These are phyloP conservation scores for Talaromyces sp. DNA, from an alignment of 2,329 filamentous ascomycete genomes.

Conservation along the genomic window DNA sequence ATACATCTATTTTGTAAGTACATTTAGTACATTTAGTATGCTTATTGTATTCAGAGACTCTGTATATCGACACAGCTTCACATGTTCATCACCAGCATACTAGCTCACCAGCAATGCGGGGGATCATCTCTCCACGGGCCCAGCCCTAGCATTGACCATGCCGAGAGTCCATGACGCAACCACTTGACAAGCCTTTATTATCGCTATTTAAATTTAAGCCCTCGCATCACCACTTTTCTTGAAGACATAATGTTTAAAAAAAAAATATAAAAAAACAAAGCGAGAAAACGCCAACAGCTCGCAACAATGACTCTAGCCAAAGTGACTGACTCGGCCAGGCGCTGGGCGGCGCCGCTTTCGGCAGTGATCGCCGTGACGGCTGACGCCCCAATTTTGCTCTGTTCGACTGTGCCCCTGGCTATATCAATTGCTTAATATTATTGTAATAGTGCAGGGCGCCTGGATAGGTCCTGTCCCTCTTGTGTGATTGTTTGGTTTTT, in stretches of 20 bases:
- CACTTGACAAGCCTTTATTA: not conserved
- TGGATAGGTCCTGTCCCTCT: not conserved
- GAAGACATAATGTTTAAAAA: not conserved
- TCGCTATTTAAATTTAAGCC: not conserved
- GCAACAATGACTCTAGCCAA: not conserved
- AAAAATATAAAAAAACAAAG: not conserved
- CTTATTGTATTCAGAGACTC: no score
- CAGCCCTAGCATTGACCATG: not conserved
- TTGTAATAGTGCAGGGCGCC: not conserved
- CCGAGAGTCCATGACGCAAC: not conserved
- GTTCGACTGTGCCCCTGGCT: not conserved
- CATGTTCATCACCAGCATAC: not conserved
- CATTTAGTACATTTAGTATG: no score
- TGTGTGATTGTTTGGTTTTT: no score
- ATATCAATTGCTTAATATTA: not conserved
- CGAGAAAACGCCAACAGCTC: not conserved
- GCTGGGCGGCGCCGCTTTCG: not conserved
- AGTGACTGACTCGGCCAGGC: not conserved
- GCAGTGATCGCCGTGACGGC: not conserved
- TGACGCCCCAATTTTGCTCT: not conserved
- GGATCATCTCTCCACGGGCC: not conserved
- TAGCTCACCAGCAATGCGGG: not conserved
- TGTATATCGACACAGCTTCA: not conserved
- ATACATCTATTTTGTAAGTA: not conserved
- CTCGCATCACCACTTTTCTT: not conserved